phyloP scores from a whole-genome alignment of 352 stramenopile genomes.

The Globisporangium mamillatum region DNA sequence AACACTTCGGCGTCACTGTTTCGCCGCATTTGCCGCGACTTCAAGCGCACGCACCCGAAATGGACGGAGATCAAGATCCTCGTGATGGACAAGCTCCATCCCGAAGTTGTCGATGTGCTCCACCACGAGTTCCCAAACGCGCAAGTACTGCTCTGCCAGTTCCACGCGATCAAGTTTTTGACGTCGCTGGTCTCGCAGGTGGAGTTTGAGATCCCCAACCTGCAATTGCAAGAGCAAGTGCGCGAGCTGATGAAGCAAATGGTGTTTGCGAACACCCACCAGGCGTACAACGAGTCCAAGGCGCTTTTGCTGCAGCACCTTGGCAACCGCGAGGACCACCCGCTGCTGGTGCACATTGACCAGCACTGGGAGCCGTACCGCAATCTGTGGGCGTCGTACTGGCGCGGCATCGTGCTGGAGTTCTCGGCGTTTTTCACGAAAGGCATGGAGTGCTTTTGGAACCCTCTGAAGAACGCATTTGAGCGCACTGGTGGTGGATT shows the following conservation, averaged over 20 bases:
- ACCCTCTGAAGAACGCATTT: constrained; percentile 57
- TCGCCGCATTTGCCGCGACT: constrained; percentile 63
- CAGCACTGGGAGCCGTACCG: constrained; percentile 60
- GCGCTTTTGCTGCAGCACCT: constrained; percentile 36
- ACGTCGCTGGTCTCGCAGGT: constrained; percentile 39
- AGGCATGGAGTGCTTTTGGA: constrained; percentile 62
- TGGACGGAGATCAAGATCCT: constrained; percentile 64
- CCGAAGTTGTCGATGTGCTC: constrained; percentile 52
- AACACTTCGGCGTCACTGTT: constrained; percentile 48
- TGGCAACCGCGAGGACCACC: constrained; percentile 31
- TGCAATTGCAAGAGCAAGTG: constrained; percentile 43
- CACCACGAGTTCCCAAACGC: constrained; percentile 55
- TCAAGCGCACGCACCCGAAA: constrained; percentile 67
- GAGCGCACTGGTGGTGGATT: constrained; percentile 27
- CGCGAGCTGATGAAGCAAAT: constrained; percentile 54
- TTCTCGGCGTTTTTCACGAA: constrained; percentile 67
- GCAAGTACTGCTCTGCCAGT: constrained; percentile 59
- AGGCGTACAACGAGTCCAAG: constrained; percentile 53
- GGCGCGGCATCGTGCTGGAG: constrained; percentile 52
- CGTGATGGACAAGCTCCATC: constrained; percentile 59
- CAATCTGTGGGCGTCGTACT: constrained; percentile 61
- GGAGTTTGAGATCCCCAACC: constrained; percentile 36
- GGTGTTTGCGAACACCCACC: constrained; percentile 54
- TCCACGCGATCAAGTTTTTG: constrained; percentile 70
- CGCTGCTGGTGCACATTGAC: constrained; percentile 47